Conservation (phyloP, 2,329 filamentous ascomycete genomes). For the Colletotrichum sp. region DNA sequence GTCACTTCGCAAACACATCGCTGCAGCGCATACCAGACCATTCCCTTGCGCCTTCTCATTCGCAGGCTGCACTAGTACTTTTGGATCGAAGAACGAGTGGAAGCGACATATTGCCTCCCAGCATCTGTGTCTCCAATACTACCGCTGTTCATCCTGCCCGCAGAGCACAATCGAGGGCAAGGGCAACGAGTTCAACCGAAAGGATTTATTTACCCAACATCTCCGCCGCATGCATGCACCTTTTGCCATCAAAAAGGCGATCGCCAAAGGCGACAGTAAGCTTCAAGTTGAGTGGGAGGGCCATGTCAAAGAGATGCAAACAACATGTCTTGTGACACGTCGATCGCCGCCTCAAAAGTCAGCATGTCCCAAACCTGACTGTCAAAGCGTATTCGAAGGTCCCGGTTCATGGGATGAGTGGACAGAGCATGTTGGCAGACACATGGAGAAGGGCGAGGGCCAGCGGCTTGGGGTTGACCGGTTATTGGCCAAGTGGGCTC, state of each 20-base stretch:
- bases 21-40: conserved; percentile 71
- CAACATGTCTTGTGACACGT: conserved; percentile 73
- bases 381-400: conserved; percentile 73
- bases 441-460: conserved; percentile 79
- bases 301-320: conserved; percentile 73
- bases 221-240: conserved; percentile 91
- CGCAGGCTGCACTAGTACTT: conserved; percentile 83
- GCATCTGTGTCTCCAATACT: conserved; percentile 75
- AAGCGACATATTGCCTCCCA: conserved; percentile 93
- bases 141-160: conserved; percentile 67
- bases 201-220: conserved; percentile 95
- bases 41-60: conserved; percentile 88
- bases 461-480: conserved; percentile 61
- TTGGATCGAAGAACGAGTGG: conserved; percentile 97
- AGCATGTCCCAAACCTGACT: conserved; percentile 74
- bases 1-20: conserved; percentile 69
- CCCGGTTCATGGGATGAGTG: conserved; percentile 83
- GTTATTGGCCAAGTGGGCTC: conserved; percentile 64
- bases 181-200: conserved; percentile 84
- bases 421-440: conserved; percentile 89
- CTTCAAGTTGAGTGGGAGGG: conserved; percentile 67
- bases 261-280: conserved; percentile 62
- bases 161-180: conserved; percentile 59
- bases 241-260: conserved; percentile 63
- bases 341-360: conserved; percentile 74